Evolutionary conservation across 208 protist genomes (phyloP).

Genomic region (Acanthamoeba rhysodes): DNA sequence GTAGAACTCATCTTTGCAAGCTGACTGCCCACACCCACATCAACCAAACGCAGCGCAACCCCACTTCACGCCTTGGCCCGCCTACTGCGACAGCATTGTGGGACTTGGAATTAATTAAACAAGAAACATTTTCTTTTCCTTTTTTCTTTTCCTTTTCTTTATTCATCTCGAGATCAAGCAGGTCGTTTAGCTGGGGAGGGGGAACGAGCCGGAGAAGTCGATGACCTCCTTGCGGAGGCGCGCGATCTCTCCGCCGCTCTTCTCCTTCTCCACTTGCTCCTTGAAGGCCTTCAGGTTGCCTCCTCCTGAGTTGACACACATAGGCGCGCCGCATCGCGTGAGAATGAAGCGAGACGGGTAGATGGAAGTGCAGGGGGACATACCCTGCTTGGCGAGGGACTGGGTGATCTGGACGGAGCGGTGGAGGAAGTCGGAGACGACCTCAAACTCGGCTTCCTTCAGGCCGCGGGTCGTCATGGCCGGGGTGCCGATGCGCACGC

Average conservation of each 20-base stretch:
- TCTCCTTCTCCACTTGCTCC: conserved; percentile 36
- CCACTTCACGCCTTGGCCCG: too few species aligned
- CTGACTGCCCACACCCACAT: too few species aligned
- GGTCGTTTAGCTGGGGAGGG: conserved; percentile 90
- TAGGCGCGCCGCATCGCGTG: too few species aligned
- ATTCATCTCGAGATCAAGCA: too few species aligned
- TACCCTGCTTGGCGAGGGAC: conserved; percentile 77
- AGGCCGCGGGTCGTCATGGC: conserved; percentile 75
- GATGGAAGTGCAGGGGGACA: conserved; percentile 85
- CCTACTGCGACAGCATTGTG: too few species aligned
- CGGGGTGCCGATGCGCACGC: conserved; percentile 87
- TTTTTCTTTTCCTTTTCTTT: too few species aligned
- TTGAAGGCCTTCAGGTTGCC: conserved; percentile 39
- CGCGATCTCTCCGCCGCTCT: conserved; percentile 2
- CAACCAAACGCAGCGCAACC: too few species aligned
- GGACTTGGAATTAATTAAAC: too few species aligned
- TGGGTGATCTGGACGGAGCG: conserved; percentile 65
- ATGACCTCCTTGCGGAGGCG: conserved; percentile 92
- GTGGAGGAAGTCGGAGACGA: conserved; percentile 66
- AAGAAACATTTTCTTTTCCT: too few species aligned
- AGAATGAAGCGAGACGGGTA: conserved; percentile 86
- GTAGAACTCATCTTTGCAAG: too few species aligned
- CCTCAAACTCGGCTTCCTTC: conserved; percentile 71
- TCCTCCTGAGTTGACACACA: neutral
- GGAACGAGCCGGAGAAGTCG: conserved; percentile 90